These are phyloP conservation scores for Scleroderma bovista DNA, from an alignment of 768 basidiomycete species.

Conservation along the genomic window DNA sequence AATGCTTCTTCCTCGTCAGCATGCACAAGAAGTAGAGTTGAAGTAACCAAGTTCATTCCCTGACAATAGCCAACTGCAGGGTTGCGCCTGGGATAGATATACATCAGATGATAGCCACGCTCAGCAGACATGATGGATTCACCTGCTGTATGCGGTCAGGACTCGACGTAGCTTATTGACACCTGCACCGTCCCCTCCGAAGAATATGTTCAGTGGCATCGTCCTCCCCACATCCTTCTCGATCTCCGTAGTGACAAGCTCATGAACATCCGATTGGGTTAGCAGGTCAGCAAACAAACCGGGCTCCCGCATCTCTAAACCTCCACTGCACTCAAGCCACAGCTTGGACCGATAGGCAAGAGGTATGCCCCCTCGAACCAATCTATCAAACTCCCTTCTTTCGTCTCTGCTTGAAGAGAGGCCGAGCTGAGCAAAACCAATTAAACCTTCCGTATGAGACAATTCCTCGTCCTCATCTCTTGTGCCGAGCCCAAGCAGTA, in stretches of 20 bases:
- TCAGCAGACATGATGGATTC: constrained; percentile 18
- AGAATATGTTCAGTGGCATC: constrained; percentile 94
- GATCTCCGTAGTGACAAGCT: constrained; percentile 67
- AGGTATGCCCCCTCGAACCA: constrained; percentile 86
- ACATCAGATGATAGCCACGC: not conserved
- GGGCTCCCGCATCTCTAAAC: constrained; percentile 86
- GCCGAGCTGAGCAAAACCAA: constrained; percentile 89
- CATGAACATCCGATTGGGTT: constrained; percentile 40
- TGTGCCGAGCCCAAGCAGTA: constrained; percentile 62
- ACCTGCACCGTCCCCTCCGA: constrained; percentile 93
- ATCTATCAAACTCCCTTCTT: constrained; percentile 67
- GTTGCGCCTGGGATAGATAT: constrained; percentile 60
- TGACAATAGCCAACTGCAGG: constrained; percentile 91
- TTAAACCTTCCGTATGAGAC: constrained; percentile 74
- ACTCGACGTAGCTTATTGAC: constrained; percentile 89
- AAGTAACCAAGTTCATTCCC: constrained; percentile 94
- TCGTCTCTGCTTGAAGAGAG: constrained; percentile 65
- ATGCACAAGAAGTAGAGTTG: constrained; percentile 87
- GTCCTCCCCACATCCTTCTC: constrained; percentile 94
- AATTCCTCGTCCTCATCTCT: constrained; percentile 68
- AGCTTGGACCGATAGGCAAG: constrained; percentile 81
- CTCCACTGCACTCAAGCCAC: constrained; percentile 93
- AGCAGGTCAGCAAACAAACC: constrained; percentile 85
- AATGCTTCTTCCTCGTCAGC: constrained; percentile 97
- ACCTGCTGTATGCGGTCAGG: constrained; percentile 90